phyloP scores from a whole-genome alignment of 257 asterid genomes.

The Nicotiana attenuata region DNA sequence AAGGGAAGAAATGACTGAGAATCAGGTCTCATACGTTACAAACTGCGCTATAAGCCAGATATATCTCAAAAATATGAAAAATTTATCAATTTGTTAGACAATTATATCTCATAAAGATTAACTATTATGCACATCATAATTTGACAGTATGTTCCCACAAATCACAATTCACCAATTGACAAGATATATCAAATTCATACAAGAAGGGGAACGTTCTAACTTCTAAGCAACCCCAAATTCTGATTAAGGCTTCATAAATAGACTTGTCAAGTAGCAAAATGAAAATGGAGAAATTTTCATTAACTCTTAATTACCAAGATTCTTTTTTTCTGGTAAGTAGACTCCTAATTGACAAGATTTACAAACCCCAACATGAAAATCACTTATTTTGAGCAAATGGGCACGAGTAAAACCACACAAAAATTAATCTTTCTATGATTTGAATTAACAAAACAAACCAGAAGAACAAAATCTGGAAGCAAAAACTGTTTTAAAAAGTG shows the following conservation, averaged over 20 bases:
- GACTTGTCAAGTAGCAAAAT: not conserved
- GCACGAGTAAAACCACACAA: not conserved
- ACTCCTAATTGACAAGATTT: not conserved
- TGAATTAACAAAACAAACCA: not conserved
- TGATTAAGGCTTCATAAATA: not conserved
- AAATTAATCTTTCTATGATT: not conserved
- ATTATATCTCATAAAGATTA: not conserved
- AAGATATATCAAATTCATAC: not conserved
- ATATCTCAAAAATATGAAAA: not conserved
- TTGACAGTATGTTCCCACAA: not conserved
- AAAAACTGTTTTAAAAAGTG: not conserved
- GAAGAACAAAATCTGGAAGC: not conserved
- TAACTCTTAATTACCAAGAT: not conserved
- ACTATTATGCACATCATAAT: not conserved
- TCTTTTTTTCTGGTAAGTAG: not conserved
- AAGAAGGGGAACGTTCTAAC: not conserved
- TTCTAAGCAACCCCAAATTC: not conserved
- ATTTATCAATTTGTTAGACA: not conserved
- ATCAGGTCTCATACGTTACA: not conserved
- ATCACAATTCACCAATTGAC: slow-evolving; percentile 2
- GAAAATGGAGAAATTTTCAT: not conserved
- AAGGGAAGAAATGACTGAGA: not conserved
- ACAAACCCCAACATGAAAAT: not conserved
- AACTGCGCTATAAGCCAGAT: not conserved
- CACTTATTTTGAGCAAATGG: not conserved